Evolutionary conservation across 352 stramenopile species (phyloP).

Genomic region (Phytophthora citricola): DNA sequence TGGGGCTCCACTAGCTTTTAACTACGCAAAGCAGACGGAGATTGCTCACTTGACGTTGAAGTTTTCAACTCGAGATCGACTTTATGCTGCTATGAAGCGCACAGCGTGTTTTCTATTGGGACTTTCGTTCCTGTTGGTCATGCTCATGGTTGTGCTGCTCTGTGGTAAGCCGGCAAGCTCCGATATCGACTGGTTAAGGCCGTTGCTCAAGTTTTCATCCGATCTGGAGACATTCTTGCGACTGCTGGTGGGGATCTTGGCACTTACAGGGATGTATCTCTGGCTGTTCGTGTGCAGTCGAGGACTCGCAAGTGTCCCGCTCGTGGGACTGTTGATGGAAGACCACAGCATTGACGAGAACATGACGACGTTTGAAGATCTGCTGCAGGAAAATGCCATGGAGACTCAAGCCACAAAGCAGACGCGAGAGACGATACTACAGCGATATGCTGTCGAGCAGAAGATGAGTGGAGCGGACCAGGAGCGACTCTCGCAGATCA

Average conservation of each 20-base stretch:
- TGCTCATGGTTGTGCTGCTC: slow-evolving; percentile 74
- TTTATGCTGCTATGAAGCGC: slow-evolving; percentile 72
- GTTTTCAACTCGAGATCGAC: slow-evolving; percentile 58
- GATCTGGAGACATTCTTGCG: slow-evolving; percentile 79
- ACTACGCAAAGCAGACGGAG: slow-evolving; percentile 87
- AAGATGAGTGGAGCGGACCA: slow-evolving; percentile 75
- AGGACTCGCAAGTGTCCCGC: slow-evolving; percentile 72
- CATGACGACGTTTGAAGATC: slow-evolving; percentile 72
- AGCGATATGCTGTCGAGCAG: slow-evolving; percentile 67
- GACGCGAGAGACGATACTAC: slow-evolving; percentile 75
- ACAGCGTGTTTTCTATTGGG: slow-evolving; percentile 80
- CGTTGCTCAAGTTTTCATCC: slow-evolving; percentile 76
- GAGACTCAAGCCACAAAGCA: slow-evolving; percentile 71
- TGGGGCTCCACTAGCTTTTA: slow-evolving; percentile 78
- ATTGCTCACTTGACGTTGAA: slow-evolving; percentile 82
- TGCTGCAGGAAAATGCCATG: slow-evolving; percentile 79
- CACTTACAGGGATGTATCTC: slow-evolving; percentile 76
- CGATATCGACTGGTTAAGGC: slow-evolving; percentile 85
- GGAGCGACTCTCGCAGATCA: slow-evolving; percentile 75
- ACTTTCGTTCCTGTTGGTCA: slow-evolving; percentile 65
- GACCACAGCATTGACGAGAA: slow-evolving; percentile 75
- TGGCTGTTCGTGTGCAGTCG: slow-evolving; percentile 80
- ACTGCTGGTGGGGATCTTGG: slow-evolving; percentile 76
- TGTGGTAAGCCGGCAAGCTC: slow-evolving; percentile 79
- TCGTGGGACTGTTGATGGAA: slow-evolving; percentile 84